Evolutionary conservation across 257 asterid species (phyloP).

Genomic region (Paraleonurus japonicus): DNA sequence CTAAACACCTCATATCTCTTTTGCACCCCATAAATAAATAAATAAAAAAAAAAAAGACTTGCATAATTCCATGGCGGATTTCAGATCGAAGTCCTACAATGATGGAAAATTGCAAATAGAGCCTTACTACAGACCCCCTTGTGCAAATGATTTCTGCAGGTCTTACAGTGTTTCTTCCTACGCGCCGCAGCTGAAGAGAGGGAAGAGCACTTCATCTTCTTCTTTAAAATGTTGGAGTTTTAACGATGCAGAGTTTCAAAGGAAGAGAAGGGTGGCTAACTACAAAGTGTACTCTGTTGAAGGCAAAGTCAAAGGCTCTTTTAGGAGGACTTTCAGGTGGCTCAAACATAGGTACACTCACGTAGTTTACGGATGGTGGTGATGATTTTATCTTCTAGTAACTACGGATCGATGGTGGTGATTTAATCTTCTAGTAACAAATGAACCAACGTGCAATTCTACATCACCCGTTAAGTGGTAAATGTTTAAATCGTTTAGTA

Average conservation of each 20-base stretch:
- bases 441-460: no score
- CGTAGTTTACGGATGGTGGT: slow-evolving; percentile 71
- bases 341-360: slow-evolving; percentile 57
- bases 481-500: no score
- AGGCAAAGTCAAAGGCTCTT: slow-evolving; percentile 78
- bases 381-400: no score
- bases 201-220: slow-evolving; percentile 41
- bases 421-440: no score
- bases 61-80: slow-evolving; percentile 44
- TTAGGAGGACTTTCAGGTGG: slow-evolving; percentile 79
- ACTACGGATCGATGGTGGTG: no score
- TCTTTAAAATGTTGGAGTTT: slow-evolving; percentile 22
- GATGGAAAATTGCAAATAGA: slow-evolving; percentile 40
- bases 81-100: slow-evolving; percentile 42
- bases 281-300: slow-evolving; percentile 87
- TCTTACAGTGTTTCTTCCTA: slow-evolving; percentile 59
- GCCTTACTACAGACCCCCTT: slow-evolving; percentile 35
- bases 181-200: slow-evolving; percentile 47
- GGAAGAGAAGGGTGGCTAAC: slow-evolving; percentile 86
- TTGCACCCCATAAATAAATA: slow-evolving; percentile 16
- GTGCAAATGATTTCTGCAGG: slow-evolving; percentile 48
- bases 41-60: no score
- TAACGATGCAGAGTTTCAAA: slow-evolving; percentile 76
- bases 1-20: slow-evolving; percentile 16
- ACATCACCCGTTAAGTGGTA: no score